Evolutionary conservation across 805 yeast genomes (phyloP), one percentile per base, ranked within the genome.

Genomic region (Candida sanyiensis): DNA sequence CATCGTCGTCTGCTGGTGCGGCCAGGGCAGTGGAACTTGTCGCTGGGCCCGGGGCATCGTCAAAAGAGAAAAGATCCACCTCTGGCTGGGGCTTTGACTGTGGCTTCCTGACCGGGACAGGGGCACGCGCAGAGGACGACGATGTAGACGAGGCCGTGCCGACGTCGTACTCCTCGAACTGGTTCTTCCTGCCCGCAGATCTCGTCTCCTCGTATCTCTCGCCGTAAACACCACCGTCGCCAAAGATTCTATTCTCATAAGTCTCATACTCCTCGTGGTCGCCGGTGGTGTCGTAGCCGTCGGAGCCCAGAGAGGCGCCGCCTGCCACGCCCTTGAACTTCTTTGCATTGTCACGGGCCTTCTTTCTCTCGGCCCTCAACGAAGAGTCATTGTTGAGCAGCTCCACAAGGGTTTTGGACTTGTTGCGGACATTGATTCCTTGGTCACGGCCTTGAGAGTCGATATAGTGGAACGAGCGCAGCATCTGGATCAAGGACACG

Each of bases 381-480:
- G 68, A 65, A 6, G 70, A 69, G 52, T 87, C 95, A 59, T 86
- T 95, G 50, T 77, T 77, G 49, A 93, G 69, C 49, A 93, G 68
- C 12, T 69, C 70, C 19, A 79, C 67, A 45, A 93, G 69, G 46
- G 78, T 80, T 60, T 87, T 84, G 22, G 96, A 82, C 50, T 96
- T 77, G 63, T 86, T 89, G 56, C 98, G 77, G 41, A 93, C 96
- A 57, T 90, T 89, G 49, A 88, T 78, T 38, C 98, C 98, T 64
- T 89, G 97, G 62, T 93, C 98, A 49, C 88, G 77, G 23, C 97
- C 97, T 59, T 86, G 84, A 15, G 88, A 76, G 61, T 93, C 97
- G 33, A 86, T 82, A 65, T 87, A 93, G 61, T 89, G 97, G 77
- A 93, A 93, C 10, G 87, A 77, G 55, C 86, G 85, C 52, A 93